phyloP scores from a whole-genome alignment of 257 asterid species.

The Solanum paucissectum region DNA sequence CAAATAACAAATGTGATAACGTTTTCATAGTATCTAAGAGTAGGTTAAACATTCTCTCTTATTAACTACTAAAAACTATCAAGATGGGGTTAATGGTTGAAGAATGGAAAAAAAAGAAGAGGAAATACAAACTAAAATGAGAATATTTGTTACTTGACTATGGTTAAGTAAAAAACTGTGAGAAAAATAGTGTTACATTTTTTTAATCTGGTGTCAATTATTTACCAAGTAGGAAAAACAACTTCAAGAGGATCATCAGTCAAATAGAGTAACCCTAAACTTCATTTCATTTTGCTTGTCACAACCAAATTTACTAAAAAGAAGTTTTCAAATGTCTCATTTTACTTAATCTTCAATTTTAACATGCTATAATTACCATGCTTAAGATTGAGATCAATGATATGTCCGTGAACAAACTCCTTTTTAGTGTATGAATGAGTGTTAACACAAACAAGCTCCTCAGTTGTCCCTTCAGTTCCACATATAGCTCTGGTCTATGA shows the following conservation, averaged over 20 bases:
- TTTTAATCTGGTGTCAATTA: background rate
- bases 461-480: conserved; percentile 67
- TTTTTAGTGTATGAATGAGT: background rate
- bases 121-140: background rate
- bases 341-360: background rate
- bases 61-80: background rate
- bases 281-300: background rate
- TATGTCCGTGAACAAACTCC: background rate
- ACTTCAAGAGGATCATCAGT: background rate
- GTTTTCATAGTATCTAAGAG: background rate
- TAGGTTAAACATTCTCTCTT: background rate
- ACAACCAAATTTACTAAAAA: background rate
- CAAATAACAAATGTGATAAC: too few relatives aligned
- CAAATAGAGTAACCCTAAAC: background rate
- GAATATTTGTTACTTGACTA: background rate
- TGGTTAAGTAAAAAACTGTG: background rate
- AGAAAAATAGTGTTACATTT: background rate
- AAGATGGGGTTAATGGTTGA: background rate
- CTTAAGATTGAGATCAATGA: background rate
- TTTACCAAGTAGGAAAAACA: background rate
- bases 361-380: background rate
- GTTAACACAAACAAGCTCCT: conserved; percentile 23
- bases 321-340: background rate
- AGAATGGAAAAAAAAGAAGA: background rate
- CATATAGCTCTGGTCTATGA: conserved; percentile 21